Base-by-base conservation (phyloP, 306 rosid genomes). In the Rosa multiflora region DNA sequence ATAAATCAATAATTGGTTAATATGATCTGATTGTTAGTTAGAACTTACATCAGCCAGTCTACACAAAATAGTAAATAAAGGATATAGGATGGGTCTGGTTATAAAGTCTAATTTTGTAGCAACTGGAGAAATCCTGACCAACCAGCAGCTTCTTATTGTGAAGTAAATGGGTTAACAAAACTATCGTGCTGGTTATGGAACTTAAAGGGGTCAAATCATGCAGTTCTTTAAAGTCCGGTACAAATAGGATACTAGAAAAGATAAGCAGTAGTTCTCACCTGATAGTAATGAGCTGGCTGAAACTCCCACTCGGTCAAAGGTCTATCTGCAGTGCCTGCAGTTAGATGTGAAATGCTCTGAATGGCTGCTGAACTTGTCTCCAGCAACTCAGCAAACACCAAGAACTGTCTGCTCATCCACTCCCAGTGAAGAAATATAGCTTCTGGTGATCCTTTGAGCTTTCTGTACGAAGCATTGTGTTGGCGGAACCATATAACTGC, bases 381-480 rank as follows among this genome's bases (percentile, higher is more conserved):
- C 79, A 95, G 77, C 84, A 95, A 87, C 85, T 95, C 98, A 3
- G 94, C 97, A 84, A 95, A 92, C 77, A 91, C 99, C 94, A 91
- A 85, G 84, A 74, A 95, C 82, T 95, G 99, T 84, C 94, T 90
- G 82, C 98, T 91, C 94, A 95, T 84, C 99, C 99, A 95, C 80
- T 91, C 99, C 98, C 95, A 91, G 78, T 95, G 99, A 85, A 95
- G 88, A 86, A 92, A 93, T 77, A 73, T 81, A 61, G 90, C 97
- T 81, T 91, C 97, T 43, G 99, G 91, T 49, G 91, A 80, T 80
- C 99, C 98, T 68, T 80, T 80, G 46, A 95, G 85, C 88, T 85
- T 88, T 83, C 84, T 88, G 83, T 95, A 95, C 4, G 92, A 79
- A 82, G 88, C 86, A 85, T 76, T 88, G 81, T 92, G 99, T 83